phyloP scores from a whole-genome alignment of 2,329 filamentous ascomycete species.

The Chalara sp. region DNA sequence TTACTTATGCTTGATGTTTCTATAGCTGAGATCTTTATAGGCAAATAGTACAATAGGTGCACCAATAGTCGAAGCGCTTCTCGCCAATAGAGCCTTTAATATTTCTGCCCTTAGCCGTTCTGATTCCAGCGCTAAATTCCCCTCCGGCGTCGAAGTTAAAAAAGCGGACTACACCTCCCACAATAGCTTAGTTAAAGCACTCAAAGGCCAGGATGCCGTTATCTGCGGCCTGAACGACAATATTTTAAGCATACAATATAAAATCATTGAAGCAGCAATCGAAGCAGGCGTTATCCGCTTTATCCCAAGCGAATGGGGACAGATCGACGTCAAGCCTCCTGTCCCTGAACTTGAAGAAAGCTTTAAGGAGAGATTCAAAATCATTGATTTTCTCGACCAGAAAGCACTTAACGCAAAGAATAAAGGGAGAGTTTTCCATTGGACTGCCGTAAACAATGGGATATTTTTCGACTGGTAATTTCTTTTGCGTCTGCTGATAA shows the following conservation, averaged over 20 bases:
- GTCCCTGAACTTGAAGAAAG: not conserved
- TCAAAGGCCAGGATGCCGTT: slow-evolving; percentile 18
- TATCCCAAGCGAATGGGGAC: slow-evolving; percentile 49
- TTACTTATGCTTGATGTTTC: slow-evolving; percentile 37
- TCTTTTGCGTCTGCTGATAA: not conserved
- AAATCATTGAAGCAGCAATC: slow-evolving; percentile 48
- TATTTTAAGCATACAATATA: slow-evolving; percentile 4
- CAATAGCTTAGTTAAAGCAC: slow-evolving; percentile 21
- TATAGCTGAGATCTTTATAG: slow-evolving; percentile 51
- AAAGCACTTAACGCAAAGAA: not conserved
- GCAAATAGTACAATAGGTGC: slow-evolving; percentile 13
- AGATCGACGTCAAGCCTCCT: slow-evolving; percentile 19
- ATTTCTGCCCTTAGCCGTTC: slow-evolving; percentile 28
- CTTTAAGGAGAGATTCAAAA: slow-evolving; percentile 4
- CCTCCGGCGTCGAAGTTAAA: slow-evolving; percentile 15
- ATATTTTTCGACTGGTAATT: slow-evolving; percentile 17
- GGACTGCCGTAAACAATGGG: slow-evolving; percentile 27
- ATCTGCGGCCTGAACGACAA: slow-evolving; percentile 11
- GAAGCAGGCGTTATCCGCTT: slow-evolving; percentile 52
- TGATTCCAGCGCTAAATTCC: slow-evolving; percentile 19
- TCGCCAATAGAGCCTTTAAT: slow-evolving; percentile 19
- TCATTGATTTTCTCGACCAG: slow-evolving; percentile 8
- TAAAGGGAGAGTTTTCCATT: slow-evolving; percentile 18
- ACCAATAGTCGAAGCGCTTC: slow-evolving; percentile 22
- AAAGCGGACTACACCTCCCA: slow-evolving; percentile 13